Percentiles rank a stretch among this genome's conserved stretches.
These are phyloP conservation scores for Chaetoceros muelleri DNA, from an alignment of 108 stramenopile genomes.

Conservation along the genomic window DNA sequence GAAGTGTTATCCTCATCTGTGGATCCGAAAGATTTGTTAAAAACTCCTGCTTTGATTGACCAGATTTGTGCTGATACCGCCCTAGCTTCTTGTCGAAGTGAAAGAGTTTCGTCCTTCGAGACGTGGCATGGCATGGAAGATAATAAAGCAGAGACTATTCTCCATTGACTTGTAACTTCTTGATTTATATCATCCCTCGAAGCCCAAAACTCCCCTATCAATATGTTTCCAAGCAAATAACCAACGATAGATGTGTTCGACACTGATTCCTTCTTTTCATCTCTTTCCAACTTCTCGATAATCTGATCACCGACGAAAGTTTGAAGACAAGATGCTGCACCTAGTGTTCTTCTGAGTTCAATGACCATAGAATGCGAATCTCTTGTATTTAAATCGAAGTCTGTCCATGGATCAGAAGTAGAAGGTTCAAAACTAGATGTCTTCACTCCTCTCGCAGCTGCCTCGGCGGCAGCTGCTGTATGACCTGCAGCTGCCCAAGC, in stretches of 20 bases:
- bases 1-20: conserved; percentile 14
- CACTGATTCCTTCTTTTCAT: conserved; percentile 17
- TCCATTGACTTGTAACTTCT: conserved; percentile 42
- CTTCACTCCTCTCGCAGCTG: conserved; percentile 54
- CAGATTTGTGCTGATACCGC: conserved; percentile 77
- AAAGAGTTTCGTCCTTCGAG: conserved; percentile 61
- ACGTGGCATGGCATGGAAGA: conserved; percentile 69
- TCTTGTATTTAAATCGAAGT: conserved; percentile 27
- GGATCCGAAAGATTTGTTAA: too few relatives aligned
- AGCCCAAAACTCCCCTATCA: conserved; percentile 62
- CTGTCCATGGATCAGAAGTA: conserved; percentile 67
- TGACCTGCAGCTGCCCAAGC: conserved; percentile 82
- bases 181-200: conserved; percentile 11
- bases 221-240: conserved; percentile 44
- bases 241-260: conserved; percentile 34
- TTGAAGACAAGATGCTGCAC: conserved; percentile 55
- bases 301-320: conserved; percentile 38
- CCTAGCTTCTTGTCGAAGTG: conserved; percentile 68
- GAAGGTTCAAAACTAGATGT: neutral
- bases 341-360: conserved; percentile 61
- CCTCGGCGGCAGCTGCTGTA: conserved; percentile 67
- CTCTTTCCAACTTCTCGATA: conserved; percentile 23
- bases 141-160: conserved; percentile 52
- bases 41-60: conserved; percentile 46
- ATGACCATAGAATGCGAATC: conserved; percentile 62